Conservation (phyloP, 208 protist species). For the Crithidia acanthocephali region DNA sequence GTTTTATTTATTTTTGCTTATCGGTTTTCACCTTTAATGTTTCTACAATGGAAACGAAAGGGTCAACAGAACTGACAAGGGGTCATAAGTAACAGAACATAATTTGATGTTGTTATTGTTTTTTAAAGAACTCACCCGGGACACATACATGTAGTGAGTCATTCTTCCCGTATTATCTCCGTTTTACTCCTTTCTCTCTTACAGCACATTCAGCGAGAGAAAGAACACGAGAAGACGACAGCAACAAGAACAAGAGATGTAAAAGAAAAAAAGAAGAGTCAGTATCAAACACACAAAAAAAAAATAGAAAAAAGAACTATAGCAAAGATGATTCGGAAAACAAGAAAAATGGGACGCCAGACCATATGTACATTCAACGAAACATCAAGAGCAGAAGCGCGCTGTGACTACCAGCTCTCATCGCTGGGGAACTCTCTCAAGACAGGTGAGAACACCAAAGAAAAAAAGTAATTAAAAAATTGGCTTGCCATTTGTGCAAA, state of each 20-base stretch:
- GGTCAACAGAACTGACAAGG: background rate
- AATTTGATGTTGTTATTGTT: too few species aligned
- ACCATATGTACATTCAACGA: constrained; percentile 4
- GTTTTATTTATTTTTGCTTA: too few species aligned
- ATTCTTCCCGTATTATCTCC: background rate
- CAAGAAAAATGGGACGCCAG: background rate
- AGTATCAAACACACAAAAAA: background rate
- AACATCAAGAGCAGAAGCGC: background rate
- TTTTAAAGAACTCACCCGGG: background rate
- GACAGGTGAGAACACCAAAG: too few species aligned
- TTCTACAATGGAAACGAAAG: too few species aligned
- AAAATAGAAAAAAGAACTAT: too few species aligned
- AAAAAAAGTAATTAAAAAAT: too few species aligned
- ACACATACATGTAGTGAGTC: background rate
- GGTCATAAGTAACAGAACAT: constrained; percentile 16
- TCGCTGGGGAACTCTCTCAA: background rate
- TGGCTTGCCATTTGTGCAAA: background rate
- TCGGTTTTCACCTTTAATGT: too few species aligned
- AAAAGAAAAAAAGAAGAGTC: constrained; percentile 12
- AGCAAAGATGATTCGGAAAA: background rate
- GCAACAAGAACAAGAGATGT: constrained; percentile 8
- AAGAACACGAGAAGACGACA: background rate
- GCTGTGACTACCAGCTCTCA: too few species aligned
- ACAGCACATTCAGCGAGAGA: background rate
- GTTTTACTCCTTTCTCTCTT: background rate